Evolutionary conservation across 495 filamentous ascomycete genomes (phyloP).

Genomic region (Penicillium pulvis): DNA sequence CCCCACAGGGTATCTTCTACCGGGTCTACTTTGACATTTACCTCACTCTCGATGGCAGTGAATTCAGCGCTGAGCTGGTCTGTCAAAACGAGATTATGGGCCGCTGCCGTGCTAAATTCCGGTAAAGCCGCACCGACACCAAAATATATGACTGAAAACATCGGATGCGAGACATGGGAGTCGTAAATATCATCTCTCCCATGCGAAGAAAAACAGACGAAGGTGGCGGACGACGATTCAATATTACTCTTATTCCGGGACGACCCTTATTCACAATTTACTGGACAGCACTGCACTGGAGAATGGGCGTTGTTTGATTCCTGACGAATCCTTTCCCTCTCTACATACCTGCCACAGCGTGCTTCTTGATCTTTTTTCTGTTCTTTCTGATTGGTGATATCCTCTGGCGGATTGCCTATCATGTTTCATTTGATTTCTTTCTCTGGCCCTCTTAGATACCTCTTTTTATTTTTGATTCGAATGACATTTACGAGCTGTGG

Average conservation of each 20-base stretch:
- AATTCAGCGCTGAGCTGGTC: slow-evolving; percentile 97
- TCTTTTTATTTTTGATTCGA: slow-evolving; percentile 25
- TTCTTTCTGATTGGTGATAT: slow-evolving; percentile 15
- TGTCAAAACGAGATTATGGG: slow-evolving; percentile 99
- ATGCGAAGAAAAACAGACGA: not conserved
- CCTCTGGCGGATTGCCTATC: slow-evolving; percentile 15
- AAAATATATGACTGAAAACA: slow-evolving; percentile 2
- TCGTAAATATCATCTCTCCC: slow-evolving; percentile 3
- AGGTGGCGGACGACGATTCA: not conserved
- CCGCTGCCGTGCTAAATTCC: slow-evolving; percentile 86
- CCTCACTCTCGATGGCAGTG: slow-evolving; percentile 92
- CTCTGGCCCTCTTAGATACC: slow-evolving; percentile 32
- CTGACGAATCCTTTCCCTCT: slow-evolving; percentile 13
- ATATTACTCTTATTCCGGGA: slow-evolving; percentile 5
- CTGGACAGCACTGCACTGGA: slow-evolving; percentile 24
- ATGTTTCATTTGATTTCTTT: slow-evolving; percentile 14
- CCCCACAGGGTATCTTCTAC: slow-evolving; percentile 97
- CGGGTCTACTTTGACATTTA: slow-evolving; percentile 81
- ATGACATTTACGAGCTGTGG: slow-evolving; percentile 30
- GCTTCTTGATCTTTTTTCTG: slow-evolving; percentile 4
- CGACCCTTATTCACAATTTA: not conserved
- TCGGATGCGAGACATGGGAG: not conserved
- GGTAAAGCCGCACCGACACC: slow-evolving; percentile 30
- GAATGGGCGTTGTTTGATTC: slow-evolving; percentile 29
- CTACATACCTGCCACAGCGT: slow-evolving; percentile 19